phyloP scores from a whole-genome alignment of 345 rosid species.

The Bruguiera parviflora region DNA sequence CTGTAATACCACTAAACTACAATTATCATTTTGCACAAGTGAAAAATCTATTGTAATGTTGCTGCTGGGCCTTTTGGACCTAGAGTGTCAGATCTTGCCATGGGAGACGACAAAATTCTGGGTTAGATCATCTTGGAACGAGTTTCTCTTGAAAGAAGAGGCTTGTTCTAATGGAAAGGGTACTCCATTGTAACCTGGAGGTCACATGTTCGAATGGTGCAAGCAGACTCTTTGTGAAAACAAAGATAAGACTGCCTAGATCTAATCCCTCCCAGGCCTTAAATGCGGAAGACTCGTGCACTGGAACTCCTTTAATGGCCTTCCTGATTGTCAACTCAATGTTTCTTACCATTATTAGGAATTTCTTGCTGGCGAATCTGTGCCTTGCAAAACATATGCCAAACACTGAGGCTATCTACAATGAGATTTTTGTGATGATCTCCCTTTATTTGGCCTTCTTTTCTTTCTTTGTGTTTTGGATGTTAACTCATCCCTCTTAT shows the following conservation, averaged over 20 bases:
- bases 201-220: no score
- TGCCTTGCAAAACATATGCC: no score
- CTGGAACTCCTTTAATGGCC: background rate
- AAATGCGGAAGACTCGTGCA: no score
- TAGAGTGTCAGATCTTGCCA: conserved; percentile 9
- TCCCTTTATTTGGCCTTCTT: background rate
- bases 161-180: no score
- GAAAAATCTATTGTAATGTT: conserved; percentile 7
- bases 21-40: conserved; percentile 10
- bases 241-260: no score
- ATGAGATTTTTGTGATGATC: background rate
- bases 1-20: background rate
- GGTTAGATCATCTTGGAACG: conserved; percentile 7
- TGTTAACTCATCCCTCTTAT: background rate
- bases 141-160: no score
- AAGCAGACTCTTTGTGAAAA: no score
- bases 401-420: background rate
- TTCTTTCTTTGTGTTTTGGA: background rate
- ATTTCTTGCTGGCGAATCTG: no score
- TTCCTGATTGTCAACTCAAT: conserved; percentile 5
- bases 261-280: no score
- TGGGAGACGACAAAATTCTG: conserved; percentile 6
- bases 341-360: conserved; percentile 1
- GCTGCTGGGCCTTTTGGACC: conserved; percentile 3
- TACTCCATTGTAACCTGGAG: no score